phyloP scores from a whole-genome alignment of 805 yeast genomes.

The Starmerella asiatica region DNA sequence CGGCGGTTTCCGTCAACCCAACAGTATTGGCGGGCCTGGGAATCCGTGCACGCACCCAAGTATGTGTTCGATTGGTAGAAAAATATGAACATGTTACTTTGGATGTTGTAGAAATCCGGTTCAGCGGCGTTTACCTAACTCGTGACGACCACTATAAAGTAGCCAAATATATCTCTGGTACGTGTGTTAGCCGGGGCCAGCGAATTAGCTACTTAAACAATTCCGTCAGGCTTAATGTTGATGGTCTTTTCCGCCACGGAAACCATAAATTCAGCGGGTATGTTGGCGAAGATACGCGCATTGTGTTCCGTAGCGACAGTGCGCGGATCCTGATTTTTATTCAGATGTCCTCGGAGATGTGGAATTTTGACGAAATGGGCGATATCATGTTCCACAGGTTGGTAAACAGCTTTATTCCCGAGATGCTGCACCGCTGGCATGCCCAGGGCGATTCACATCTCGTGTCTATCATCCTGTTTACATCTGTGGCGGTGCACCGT shows the following conservation, averaged over 20 bases:
- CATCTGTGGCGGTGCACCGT: slow-evolving; percentile 23
- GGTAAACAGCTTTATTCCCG: slow-evolving; percentile 84
- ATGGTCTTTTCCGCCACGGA: slow-evolving; percentile 54
- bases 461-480: slow-evolving; percentile 77
- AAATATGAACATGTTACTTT: slow-evolving; percentile 34
- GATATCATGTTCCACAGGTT: slow-evolving; percentile 86
- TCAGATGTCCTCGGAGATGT: slow-evolving; percentile 90
- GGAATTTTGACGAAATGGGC: slow-evolving; percentile 95
- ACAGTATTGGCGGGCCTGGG: slow-evolving; percentile 32
- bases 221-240: slow-evolving; percentile 48
- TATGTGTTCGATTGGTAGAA: slow-evolving; percentile 37
- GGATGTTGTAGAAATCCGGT: slow-evolving; percentile 67
- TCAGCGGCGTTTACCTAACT: slow-evolving; percentile 67
- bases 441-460: slow-evolving; percentile 78
- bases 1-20: slow-evolving; percentile 13
- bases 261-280: slow-evolving; percentile 60
- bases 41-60: slow-evolving; percentile 53
- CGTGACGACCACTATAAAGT: slow-evolving; percentile 90
- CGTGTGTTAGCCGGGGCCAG: slow-evolving; percentile 57
- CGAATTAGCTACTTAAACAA: slow-evolving; percentile 46
- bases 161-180: slow-evolving; percentile 44
- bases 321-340: slow-evolving; percentile 71
- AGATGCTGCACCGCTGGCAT: slow-evolving; percentile 77
- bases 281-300: slow-evolving; percentile 55
- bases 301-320: slow-evolving; percentile 83